Percentiles rank a stretch among this genome's conserved stretches.
Evolutionary conservation across 1,284 basidiomycete species (phyloP).

Genomic region (Singerocomus inundabilis): DNA sequence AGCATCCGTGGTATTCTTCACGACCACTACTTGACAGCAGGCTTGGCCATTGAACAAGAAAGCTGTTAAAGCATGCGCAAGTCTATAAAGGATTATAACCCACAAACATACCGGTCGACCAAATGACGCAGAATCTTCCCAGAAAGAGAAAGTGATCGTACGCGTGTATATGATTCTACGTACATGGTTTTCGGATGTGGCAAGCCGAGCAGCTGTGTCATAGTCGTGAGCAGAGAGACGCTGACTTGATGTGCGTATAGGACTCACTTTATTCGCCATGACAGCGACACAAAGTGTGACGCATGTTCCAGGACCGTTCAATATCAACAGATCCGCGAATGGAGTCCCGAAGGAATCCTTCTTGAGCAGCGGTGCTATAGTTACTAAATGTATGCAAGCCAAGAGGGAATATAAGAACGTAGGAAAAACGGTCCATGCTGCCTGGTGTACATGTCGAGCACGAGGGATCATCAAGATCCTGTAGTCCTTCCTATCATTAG

Average conservation of each 20-base stretch:
- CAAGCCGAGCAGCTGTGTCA: conserved; percentile 69
- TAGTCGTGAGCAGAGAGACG: neutral
- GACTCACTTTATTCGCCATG: conserved; percentile 74
- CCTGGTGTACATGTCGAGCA: conserved; percentile 82
- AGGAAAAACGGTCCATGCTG: conserved; percentile 63
- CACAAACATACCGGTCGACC: conserved; percentile 69
- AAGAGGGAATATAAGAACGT: conserved; percentile 64
- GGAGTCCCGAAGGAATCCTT: conserved; percentile 26
- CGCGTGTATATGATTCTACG: conserved; percentile 93
- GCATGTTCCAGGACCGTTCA: conserved; percentile 97
- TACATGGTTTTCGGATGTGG: conserved; percentile 80
- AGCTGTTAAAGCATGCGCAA: conserved; percentile 43
- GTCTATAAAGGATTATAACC: neutral
- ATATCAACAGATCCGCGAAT: conserved; percentile 77
- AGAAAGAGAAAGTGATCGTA: conserved; percentile 79
- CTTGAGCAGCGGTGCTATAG: conserved; percentile 46
- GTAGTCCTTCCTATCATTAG: conserved; percentile 33
- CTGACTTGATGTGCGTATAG: neutral
- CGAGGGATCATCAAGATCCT: conserved; percentile 73
- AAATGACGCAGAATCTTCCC: conserved; percentile 78
- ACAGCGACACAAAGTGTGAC: conserved; percentile 75
- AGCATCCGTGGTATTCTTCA: conserved; percentile 59
- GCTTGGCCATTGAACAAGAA: conserved; percentile 85
- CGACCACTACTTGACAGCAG: conserved; percentile 42
- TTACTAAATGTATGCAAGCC: conserved; percentile 55